A percentile compares a stretch with the other conserved stretches of the same genome.
phyloP scores from a whole-genome alignment of 495 filamentous ascomycete species.

The Annulohypoxylon moriforme region DNA sequence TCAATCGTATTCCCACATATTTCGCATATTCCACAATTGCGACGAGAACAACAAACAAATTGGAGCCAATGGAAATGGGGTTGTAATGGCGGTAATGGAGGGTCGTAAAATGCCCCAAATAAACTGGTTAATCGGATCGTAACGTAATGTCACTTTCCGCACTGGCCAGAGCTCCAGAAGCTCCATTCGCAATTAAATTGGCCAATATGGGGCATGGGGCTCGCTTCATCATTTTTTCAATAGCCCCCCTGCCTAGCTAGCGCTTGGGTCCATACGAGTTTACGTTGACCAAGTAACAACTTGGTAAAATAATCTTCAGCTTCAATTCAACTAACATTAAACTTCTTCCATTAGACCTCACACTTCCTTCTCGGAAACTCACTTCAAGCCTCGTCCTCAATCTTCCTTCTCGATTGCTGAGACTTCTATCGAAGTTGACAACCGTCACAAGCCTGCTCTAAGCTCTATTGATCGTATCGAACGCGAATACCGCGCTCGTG shows the following conservation, averaged over 20 bases:
- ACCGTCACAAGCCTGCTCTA: constrained; percentile 60
- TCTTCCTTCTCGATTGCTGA: constrained; percentile 68
- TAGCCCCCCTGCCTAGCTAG: constrained; percentile 29
- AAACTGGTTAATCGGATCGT: constrained; percentile 20
- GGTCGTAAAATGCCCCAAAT: neutral
- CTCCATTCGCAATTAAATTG: constrained; percentile 36
- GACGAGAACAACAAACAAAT: neutral
- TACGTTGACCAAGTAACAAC: constrained; percentile 40
- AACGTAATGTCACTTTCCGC: constrained; percentile 14
- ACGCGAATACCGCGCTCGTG: constrained; percentile 83
- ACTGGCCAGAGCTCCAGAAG: constrained; percentile 10
- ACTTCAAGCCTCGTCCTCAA: constrained; percentile 55
- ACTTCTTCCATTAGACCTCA: constrained; percentile 42
- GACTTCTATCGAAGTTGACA: constrained; percentile 71
- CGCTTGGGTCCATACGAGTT: constrained; percentile 20
- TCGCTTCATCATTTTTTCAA: constrained; percentile 12
- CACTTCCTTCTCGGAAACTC: constrained; percentile 33
- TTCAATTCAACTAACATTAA: constrained; percentile 39
- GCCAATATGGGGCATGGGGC: constrained; percentile 25
- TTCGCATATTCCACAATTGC: constrained; percentile 4
- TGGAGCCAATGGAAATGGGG: neutral
- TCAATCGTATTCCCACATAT: neutral
- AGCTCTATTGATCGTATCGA: constrained; percentile 82
- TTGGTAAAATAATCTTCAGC: constrained; percentile 27
- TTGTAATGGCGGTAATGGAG: constrained; percentile 1